Conservation (phyloP, 2,329 filamentous ascomycete species). For the Amauroascus verrucosus region DNA sequence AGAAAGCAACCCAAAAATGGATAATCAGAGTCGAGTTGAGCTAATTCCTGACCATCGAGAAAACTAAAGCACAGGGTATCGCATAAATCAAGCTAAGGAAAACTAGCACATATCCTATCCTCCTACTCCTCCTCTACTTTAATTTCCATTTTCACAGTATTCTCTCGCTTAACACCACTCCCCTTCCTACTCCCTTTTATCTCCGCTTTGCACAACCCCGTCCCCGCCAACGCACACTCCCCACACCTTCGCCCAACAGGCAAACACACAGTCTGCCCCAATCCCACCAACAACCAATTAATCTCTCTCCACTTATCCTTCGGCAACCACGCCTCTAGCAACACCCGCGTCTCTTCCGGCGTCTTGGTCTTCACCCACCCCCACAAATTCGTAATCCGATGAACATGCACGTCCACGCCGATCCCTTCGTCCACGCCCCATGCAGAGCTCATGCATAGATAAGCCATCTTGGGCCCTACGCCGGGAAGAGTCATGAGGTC, state of each 20-base stretch:
- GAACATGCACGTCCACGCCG: constrained; percentile 89
- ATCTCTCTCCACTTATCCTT: constrained; percentile 82
- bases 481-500: constrained; percentile 70
- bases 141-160: constrained; percentile 19
- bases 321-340: constrained; percentile 73
- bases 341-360: constrained; percentile 69
- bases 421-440: constrained; percentile 65
- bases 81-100: not conserved
- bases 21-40: too few species aligned
- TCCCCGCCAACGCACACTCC: constrained; percentile 68
- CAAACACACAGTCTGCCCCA: constrained; percentile 77
- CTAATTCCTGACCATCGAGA: too few species aligned
- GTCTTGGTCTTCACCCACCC: constrained; percentile 74
- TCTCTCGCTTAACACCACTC: constrained; percentile 31
- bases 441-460: constrained; percentile 71
- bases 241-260: constrained; percentile 73
- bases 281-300: constrained; percentile 76
- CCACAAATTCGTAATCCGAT: constrained; percentile 90
- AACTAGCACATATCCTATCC: not conserved
- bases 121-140: constrained; percentile 3
- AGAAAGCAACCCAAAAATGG: too few species aligned
- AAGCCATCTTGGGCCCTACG: constrained; percentile 91
- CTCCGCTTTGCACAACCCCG: constrained; percentile 65
- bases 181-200: constrained; percentile 48
- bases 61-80: not conserved